A percentile compares a stretch with the other conserved stretches of the same genome.
Conservation (phyloP, 2,329 filamentous ascomycete genomes). For the Aspergillus costaricaensis region DNA sequence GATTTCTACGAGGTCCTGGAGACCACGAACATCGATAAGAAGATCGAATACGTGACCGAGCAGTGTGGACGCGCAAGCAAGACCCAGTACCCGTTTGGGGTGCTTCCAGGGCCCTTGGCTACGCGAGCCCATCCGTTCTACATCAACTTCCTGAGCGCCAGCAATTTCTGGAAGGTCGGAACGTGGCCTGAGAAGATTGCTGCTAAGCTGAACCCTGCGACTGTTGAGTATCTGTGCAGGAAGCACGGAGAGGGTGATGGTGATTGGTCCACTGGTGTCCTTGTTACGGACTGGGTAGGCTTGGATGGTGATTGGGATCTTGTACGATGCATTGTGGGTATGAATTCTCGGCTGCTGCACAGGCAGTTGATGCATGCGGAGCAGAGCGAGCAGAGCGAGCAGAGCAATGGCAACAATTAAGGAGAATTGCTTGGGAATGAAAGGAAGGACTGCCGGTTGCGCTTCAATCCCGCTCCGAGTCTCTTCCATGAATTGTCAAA, state of each 20-base stretch:
- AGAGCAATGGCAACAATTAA: background rate
- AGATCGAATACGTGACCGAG: constrained; percentile 71
- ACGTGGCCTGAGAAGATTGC: constrained; percentile 96
- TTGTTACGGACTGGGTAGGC: constrained; percentile 94
- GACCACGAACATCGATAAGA: constrained; percentile 73
- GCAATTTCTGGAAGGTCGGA: constrained; percentile 88
- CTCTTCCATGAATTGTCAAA: background rate
- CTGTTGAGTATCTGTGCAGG: constrained; percentile 60
- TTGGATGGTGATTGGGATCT: constrained; percentile 87
- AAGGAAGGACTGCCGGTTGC: background rate
- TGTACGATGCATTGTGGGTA: constrained; percentile 80
- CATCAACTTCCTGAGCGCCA: constrained; percentile 86
- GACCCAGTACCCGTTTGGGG: constrained; percentile 48
- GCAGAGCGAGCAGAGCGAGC: background rate
- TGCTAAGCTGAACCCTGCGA: constrained; percentile 78
- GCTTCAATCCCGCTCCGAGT: too few relatives aligned
- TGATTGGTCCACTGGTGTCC: constrained; percentile 78
- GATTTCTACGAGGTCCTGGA: constrained; percentile 91
- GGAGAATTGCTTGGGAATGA: background rate
- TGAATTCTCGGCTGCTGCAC: constrained; percentile 70
- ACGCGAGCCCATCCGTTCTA: constrained; percentile 66
- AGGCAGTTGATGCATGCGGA: constrained; percentile 25
- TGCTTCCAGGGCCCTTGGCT: constrained; percentile 44
- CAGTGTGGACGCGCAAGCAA: constrained; percentile 73
- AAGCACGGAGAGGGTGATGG: constrained; percentile 53